Percentiles rank a stretch among this genome's conserved stretches.
These are phyloP conservation scores for Colletotrichum sp. DNA, from an alignment of 2,329 filamentous ascomycete genomes.

Conservation along the genomic window DNA sequence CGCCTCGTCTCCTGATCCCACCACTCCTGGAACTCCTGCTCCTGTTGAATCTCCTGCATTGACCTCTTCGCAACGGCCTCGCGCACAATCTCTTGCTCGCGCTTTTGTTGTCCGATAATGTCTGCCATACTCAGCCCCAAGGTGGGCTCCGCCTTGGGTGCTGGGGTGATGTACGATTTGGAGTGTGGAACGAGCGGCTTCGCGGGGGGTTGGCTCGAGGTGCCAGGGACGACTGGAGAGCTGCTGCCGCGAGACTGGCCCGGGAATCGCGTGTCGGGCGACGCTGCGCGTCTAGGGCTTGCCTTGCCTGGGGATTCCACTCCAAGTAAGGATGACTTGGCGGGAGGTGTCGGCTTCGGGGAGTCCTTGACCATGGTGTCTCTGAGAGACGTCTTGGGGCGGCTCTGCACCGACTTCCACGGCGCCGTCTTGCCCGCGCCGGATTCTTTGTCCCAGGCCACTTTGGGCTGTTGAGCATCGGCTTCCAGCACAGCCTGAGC, in stretches of 20 bases:
- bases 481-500: slow-evolving; percentile 46
- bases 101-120: slow-evolving; percentile 86
- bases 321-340: slow-evolving; percentile 49
- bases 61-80: slow-evolving; percentile 89
- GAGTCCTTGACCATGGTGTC: slow-evolving; percentile 47
- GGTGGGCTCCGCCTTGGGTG: slow-evolving; percentile 66
- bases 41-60: slow-evolving; percentile 92
- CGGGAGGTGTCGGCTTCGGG: slow-evolving; percentile 27
- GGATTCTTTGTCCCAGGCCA: slow-evolving; percentile 50
- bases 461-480: slow-evolving; percentile 35
- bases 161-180: slow-evolving; percentile 62
- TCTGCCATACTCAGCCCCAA: slow-evolving; percentile 81
- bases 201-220: slow-evolving; percentile 33
- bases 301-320: slow-evolving; percentile 44
- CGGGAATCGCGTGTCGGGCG: slow-evolving; percentile 67
- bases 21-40: slow-evolving; percentile 97
- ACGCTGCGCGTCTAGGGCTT: slow-evolving; percentile 55
- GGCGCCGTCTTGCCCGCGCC: slow-evolving; percentile 54
- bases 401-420: slow-evolving; percentile 67
- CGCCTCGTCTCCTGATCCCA: slow-evolving; percentile 86
- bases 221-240: slow-evolving; percentile 31
- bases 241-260: slow-evolving; percentile 55
- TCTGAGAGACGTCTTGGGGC: slow-evolving; percentile 55
- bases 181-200: slow-evolving; percentile 62
- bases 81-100: slow-evolving; percentile 80